Evolutionary conservation across 2,329 filamentous ascomycete species (phyloP), one percentile per base, ranked within the genome.

Genomic region (Penicillium sp.): DNA sequence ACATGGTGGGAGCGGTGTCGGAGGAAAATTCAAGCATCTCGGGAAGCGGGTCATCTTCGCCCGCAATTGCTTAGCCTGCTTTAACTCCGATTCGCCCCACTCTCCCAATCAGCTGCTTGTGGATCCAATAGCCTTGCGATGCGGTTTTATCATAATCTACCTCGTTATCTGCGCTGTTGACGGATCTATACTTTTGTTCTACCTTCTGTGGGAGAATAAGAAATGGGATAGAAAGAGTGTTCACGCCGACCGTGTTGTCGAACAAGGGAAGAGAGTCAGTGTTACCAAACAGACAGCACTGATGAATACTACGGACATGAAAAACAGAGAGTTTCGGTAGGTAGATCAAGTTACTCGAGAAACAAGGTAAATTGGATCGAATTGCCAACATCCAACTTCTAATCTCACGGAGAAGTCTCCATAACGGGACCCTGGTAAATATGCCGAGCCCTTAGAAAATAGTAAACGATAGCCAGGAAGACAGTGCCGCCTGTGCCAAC

Each of bases 401-500:
- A 13, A 9, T 8, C 32, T 35, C 32, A 35, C 24, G 1, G 4
- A 1, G 32, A 18, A 9, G 15, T 35, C 32, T 35, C 32, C 32
- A 35, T 9, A 35, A 35, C 15, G 10, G 32, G 18, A 8, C 23
- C n/a, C 15, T 29, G 13, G 52, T 72, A 73, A n/a, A 61, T 40
- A 25, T 61, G 55, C 46, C 55, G 64, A 15, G 63, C 71, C 50
- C 64, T 58, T 23, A 65, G 44, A 15, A 66, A 4, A 54, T 72
- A 72, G 42, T 75, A 76, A 8, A 66, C 53, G 10, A 67, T 54
- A 0, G 68, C 66, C 42, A 75, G 65, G n/a, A 70, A 33, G 50
- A 72, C 63, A 12, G 66, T 63, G 6, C 65, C 66, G 31, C 57
- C 59, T 29, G 74, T 74, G 37, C 76, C 70, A 27, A 75, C 61